phyloP scores from a whole-genome alignment of 1,284 basidiomycete genomes.

The Melanopsichium pennsylvanicum region DNA sequence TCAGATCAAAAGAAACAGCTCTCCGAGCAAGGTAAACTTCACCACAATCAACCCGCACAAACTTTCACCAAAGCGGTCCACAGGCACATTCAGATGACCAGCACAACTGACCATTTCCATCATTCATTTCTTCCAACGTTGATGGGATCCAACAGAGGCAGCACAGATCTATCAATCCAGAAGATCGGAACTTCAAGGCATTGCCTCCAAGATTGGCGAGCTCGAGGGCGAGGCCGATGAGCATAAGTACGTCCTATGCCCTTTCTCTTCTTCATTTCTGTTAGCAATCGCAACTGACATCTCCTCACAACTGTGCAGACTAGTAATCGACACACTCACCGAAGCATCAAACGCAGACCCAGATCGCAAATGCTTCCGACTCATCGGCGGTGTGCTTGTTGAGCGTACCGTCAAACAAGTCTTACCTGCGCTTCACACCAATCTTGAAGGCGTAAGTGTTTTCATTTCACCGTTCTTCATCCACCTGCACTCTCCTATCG shows the following conservation, averaged over 20 bases:
- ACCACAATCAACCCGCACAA: neutral
- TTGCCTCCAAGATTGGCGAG: constrained; percentile 63
- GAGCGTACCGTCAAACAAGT: constrained; percentile 96
- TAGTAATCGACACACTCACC: constrained; percentile 86
- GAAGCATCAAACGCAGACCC: constrained; percentile 74
- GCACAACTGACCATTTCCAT: neutral
- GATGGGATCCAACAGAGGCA: constrained; percentile 26
- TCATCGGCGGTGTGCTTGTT: constrained; percentile 94
- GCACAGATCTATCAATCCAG: constrained; percentile 52
- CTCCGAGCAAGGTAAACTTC: constrained; percentile 33
- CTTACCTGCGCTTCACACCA: constrained; percentile 73
- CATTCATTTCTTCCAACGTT: neutral
- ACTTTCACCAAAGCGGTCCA: neutral
- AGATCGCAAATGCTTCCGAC: constrained; percentile 90
- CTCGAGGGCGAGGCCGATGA: constrained; percentile 64
- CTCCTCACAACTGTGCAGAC: constrained; percentile 73
- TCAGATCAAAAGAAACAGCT: constrained; percentile 34
- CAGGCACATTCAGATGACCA: neutral
- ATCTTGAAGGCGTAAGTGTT: constrained; percentile 57
- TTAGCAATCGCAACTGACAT: too few species aligned
- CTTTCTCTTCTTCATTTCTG: neutral
- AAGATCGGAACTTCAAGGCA: constrained; percentile 58
- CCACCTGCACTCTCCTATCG: too few species aligned
- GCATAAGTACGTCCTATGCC: constrained; percentile 54
- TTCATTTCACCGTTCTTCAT: neutral